Base-by-base conservation (phyloP, 176 grass and related monocot species). In the Musa troglodytarum region DNA sequence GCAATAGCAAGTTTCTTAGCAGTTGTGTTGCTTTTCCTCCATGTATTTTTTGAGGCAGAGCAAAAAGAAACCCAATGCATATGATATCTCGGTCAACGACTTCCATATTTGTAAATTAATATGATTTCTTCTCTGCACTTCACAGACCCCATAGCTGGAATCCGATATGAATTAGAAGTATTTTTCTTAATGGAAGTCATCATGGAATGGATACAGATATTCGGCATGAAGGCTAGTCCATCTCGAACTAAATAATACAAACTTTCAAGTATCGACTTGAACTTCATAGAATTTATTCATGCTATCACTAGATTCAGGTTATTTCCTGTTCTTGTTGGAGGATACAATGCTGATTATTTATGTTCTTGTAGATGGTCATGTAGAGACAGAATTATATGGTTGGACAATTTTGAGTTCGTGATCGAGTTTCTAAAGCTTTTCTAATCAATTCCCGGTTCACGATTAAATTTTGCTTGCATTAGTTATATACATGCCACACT, bases 401-500 rank as follows among this genome's bases (percentile, higher is more conserved):
- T n/a, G 57, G 19, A n/a, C n/a, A 8, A 61, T 43, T 61, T 61
- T 61, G 7, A 59, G 56, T 1, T 16, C 1, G 14, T 17, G 8
- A 59, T 59, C 17, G n/a, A 59, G n/a, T n/a, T 19, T 59, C 14
- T 15, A 15, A 43, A 43, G 14, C 55, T 65, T 21, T 3, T 28
- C 28, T 66, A 11, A 26, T 68, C 10, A 8, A 43, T 29, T 68
- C 34, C 7, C n/a, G 57, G 16, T 16, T 52, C 1, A 50, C 14
- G 26, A 63, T 8, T 50, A 49, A 51, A 59, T 72, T 10, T 49
- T 23, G 29, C 57, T n/a, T 2, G 8, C 20, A 25, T 57, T 78
- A 77, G 11, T 74, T 78, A 20, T 20, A 52, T 50, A 65, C 29
- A 69, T 76, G 58, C 70, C 10, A 28, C 75, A 4, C 69, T 4